Percentiles rank a stretch among this genome's conserved stretches.
Conservation (phyloP, 192 early-diverging fungal genomes). For the Rhizoclosmatium globosum region DNA sequence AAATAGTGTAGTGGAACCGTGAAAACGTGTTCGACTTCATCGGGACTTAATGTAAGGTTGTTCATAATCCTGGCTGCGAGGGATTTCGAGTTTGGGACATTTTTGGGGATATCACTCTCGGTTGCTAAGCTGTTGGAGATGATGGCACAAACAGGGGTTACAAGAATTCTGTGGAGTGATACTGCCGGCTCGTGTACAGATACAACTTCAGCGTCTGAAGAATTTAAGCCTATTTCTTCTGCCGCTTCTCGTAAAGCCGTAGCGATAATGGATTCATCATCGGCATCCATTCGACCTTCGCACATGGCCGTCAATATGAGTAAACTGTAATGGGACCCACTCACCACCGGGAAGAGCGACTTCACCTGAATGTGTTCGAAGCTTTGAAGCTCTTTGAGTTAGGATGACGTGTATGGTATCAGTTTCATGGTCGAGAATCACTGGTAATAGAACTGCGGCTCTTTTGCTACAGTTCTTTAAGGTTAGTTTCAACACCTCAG, state of each 20-base stretch:
- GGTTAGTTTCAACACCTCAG: too few relatives aligned
- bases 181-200: constrained; percentile 37
- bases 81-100: constrained; percentile 11
- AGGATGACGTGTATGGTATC: constrained; percentile 35
- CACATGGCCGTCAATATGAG: background rate
- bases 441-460: constrained; percentile 44
- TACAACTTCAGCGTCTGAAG: constrained; percentile 27
- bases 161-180: constrained; percentile 36
- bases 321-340: background rate
- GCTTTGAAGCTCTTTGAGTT: constrained; percentile 34
- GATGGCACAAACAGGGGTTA: constrained; percentile 45
- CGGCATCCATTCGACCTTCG: constrained; percentile 25
- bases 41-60: constrained; percentile 25
- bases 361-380: constrained; percentile 50
- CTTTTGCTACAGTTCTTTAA: background rate
- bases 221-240: constrained; percentile 47
- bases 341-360: constrained; percentile 49
- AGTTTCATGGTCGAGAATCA: constrained; percentile 25
- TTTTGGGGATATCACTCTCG: background rate
- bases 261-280: constrained; percentile 27
- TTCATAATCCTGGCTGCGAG: background rate
- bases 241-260: constrained; percentile 48
- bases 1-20: constrained; percentile 38
- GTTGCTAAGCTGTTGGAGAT: background rate
- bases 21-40: constrained; percentile 45